Base-by-base conservation (phyloP, 1,284 basidiomycete species). In the Pyrrhoderma lamaoense region DNA sequence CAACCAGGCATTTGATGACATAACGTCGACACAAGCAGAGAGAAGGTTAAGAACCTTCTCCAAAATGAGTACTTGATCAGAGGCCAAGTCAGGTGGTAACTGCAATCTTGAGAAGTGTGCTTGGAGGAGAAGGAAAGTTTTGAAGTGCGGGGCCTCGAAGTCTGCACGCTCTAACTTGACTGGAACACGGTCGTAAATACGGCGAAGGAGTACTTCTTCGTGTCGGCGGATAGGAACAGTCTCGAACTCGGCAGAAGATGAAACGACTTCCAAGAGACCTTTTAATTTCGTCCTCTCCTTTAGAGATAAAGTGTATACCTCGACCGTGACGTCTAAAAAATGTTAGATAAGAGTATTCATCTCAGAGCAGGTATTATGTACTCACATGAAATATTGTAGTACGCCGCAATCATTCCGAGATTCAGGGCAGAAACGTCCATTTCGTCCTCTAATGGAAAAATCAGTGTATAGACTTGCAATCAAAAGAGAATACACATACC, bases 211-310 rank as follows among this genome's bases (percentile, higher is more conserved):
- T 1, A 76, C 64, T 51, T 94, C 91, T 68, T 94, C 90, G 67
- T 92, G 89, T 46, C 94, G 87, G 22, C 95, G 85, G 58, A 99
- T 97, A 2, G 95, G 93, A 54, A 99, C 85, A 8, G 75, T 76
- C 67, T 99, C 95, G 64, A 98, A 99, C 67, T 99, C 96, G 46
- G 93, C 88, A 0, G 95, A 95, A 0, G 93, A 95, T 0, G 90
- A 89, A 5, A 99, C 89, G 49, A 99, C 95, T 69, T 99, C 94
- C 35, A 99, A 78, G 21, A 99, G 71, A 40, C 95, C 95, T 70
- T 96, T 94, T 65, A 99, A 79, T 70, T 98, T 99, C n/a, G 95
- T 99, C 42, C 85, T 82, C 63, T 95, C 93, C 66, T 95, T 97
- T 57, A 99, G 75, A 8, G 95, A 99, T 52, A 95, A 76, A 25